phyloP scores from a whole-genome alignment of 176 grass and related monocot species.

The Hsuehochloa calcarea region DNA sequence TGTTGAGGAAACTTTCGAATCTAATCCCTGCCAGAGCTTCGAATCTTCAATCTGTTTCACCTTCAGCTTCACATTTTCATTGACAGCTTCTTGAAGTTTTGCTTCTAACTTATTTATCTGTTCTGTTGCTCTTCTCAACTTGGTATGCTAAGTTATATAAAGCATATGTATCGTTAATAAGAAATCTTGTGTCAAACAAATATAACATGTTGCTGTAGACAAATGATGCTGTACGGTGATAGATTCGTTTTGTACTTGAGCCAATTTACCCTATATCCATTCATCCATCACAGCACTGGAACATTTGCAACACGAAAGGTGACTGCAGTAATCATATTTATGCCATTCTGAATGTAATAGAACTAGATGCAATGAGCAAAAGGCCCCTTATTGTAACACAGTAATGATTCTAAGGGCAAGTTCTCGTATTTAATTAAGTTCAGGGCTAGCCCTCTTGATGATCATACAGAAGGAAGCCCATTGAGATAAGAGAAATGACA shows the following conservation, averaged over 20 bases:
- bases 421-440: not conserved
- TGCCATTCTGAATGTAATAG: constrained; percentile 11
- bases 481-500: not conserved
- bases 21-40: constrained; percentile 84
- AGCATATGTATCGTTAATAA: constrained; percentile 21
- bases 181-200: constrained; percentile 13
- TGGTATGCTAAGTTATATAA: constrained; percentile 55
- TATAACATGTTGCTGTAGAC: constrained; percentile 3
- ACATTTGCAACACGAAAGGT: not conserved
- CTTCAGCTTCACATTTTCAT: constrained; percentile 88
- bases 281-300: not conserved
- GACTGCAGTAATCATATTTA: not conserved
- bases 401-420: not conserved
- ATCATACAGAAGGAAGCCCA: constrained; percentile 18
- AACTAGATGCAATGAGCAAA: not conserved
- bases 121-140: constrained; percentile 75
- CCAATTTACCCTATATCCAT: not conserved
- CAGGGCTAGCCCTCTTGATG: not conserved
- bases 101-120: constrained; percentile 75
- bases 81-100: constrained; percentile 78
- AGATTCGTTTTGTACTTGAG: not conserved
- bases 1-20: constrained; percentile 84
- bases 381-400: not conserved
- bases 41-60: constrained; percentile 79
- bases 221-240: constrained; percentile 17